Evolutionary conservation across 169 alveolate genomes (phyloP), one percentile per base, ranked within the genome.

Genomic region (Pseudocohnilembus persalinus): DNA sequence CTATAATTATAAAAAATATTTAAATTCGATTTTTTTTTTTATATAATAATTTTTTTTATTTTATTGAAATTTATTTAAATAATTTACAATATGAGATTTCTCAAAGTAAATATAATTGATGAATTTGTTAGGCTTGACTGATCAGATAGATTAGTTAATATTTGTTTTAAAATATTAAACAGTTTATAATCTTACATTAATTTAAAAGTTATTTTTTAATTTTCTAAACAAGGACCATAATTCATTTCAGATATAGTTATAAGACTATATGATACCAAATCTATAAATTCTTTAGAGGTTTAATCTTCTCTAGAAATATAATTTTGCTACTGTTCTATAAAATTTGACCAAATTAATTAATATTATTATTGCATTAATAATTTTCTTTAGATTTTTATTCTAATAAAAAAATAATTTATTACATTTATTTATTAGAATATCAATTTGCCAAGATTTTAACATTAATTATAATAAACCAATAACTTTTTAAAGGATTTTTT

Each of bases 381-480:
- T n/a, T n/a, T n/a, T n/a, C n/a, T n/a, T n/a, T n/a, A n/a, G n/a
- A n/a, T n/a, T n/a, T n/a, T n/a, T n/a, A n/a, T n/a, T n/a, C n/a
- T n/a, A 49, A 49, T 49, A 11, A 49, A 4, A 11, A 49, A 49
- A 49, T 49, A 11, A 11, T 11, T 49, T 20, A 49, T 49, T 49
- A 49, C 68, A 4, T n/a, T 79, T 49, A 29, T 73, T 34, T 1
- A 73, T 79, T 29, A 79, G 73, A 29, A 72, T 79, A 79, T 79
- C 84, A 20, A 79, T 79, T 63, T 79, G 30, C 84, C 84, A 79
- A 0, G 84, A 79, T 79, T 79, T 79, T 16, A 79, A 79, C 15
- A 79, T n/a, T 6, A 79, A 15, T 79, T 79, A 74, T 6, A 68
- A 49, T 79, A 79, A 63, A 29, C 84, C 84, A 34, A 79, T 79